Evolutionary conservation across 2,329 filamentous ascomycete species (phyloP).

Genomic region (Fusarium torreyae): DNA sequence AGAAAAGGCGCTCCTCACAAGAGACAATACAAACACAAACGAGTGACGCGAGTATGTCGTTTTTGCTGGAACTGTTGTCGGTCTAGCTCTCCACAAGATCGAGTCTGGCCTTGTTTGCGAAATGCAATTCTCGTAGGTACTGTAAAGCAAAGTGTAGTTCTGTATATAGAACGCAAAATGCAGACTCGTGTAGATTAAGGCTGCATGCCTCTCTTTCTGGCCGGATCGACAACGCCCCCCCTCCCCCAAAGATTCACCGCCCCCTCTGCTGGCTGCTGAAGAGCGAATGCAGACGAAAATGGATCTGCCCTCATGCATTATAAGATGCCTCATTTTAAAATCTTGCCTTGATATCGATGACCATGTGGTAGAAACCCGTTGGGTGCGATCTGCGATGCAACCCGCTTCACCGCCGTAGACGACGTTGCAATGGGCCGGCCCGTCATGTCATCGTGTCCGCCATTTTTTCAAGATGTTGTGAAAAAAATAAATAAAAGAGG

Average conservation of each 20-base stretch:
- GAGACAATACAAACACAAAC: neutral
- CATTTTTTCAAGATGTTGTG: conserved; percentile 1
- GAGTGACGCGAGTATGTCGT: conserved; percentile 15
- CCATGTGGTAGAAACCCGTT: conserved; percentile 27
- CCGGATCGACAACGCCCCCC: conserved; percentile 34
- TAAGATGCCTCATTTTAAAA: conserved; percentile 36
- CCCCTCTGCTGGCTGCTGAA: conserved; percentile 16
- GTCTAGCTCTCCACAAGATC: neutral
- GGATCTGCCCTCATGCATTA: conserved; percentile 27
- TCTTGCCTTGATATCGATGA: conserved; percentile 7
- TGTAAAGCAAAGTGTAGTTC: neutral
- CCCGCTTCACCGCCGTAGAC: conserved; percentile 31
- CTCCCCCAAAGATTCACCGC: conserved; percentile 32
- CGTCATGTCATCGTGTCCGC: conserved; percentile 7
- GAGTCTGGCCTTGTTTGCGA: conserved; percentile 1
- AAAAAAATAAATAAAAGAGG: neutral
- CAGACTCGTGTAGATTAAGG: conserved; percentile 33
- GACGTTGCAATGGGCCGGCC: conserved; percentile 23
- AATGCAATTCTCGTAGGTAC: conserved; percentile 1
- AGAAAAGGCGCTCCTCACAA: neutral
- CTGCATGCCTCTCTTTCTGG: conserved; percentile 38
- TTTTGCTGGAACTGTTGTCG: neutral
- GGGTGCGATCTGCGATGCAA: conserved; percentile 18
- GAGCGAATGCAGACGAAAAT: conserved; percentile 17
- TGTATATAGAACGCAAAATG: conserved; percentile 20